These are phyloP conservation scores for Rheum nobile DNA, from an alignment of 148 eudicot species.

Conservation along the genomic window DNA sequence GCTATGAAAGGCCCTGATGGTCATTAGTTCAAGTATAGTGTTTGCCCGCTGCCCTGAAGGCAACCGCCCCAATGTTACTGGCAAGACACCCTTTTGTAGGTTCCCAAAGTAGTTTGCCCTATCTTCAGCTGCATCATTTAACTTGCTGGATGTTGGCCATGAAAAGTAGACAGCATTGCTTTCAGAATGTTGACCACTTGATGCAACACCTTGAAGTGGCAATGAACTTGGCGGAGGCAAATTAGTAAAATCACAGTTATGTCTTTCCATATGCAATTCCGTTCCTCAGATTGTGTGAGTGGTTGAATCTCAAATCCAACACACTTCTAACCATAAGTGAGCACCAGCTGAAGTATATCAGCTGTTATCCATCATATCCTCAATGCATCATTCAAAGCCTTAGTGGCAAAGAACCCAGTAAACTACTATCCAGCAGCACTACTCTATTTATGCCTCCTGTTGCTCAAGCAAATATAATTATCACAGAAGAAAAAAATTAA, in stretches of 20 bases:
- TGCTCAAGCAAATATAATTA: background rate
- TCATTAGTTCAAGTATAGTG: slow-evolving; percentile 58
- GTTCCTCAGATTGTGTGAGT: slow-evolving; percentile 41
- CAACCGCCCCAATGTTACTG: slow-evolving; percentile 36
- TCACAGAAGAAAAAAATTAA: background rate
- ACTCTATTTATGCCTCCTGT: slow-evolving; percentile 1
- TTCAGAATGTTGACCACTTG: slow-evolving; percentile 42
- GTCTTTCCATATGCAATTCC: slow-evolving; percentile 40
- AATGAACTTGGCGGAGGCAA: slow-evolving; percentile 18
- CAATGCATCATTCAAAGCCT: background rate
- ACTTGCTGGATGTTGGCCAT: slow-evolving; percentile 53
- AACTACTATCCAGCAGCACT: background rate
- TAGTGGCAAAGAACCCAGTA: background rate
- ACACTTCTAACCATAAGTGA: slow-evolving; percentile 21
- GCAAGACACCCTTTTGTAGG: slow-evolving; percentile 56
- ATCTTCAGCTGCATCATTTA: slow-evolving; percentile 50
- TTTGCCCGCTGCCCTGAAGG: slow-evolving; percentile 51
- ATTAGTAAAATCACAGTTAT: slow-evolving; percentile 17
- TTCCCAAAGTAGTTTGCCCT: slow-evolving; percentile 54
- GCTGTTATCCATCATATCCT: background rate
- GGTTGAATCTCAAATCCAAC: slow-evolving; percentile 27
- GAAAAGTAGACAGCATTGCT: slow-evolving; percentile 56
- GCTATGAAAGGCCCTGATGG: slow-evolving; percentile 63
- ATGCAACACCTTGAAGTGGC: slow-evolving; percentile 26
- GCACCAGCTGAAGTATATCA: slow-evolving; percentile 7